These are phyloP conservation scores for Ormosia semicastrata DNA, from an alignment of 306 rosid genomes.

Conservation along the genomic window DNA sequence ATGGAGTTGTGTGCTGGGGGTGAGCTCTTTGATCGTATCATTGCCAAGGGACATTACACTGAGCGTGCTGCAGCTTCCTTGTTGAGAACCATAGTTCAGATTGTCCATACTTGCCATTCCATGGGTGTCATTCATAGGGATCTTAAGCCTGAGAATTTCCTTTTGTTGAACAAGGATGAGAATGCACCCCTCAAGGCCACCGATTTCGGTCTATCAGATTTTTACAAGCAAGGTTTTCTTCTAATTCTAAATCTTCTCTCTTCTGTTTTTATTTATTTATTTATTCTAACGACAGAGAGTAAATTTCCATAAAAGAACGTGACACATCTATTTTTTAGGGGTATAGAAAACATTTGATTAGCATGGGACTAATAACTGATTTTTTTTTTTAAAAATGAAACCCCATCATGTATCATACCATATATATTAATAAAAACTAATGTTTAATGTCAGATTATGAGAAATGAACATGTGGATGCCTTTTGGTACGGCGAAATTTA, in stretches of 20 bases:
- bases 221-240: slow-evolving; percentile 92
- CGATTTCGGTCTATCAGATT: slow-evolving; percentile 91
- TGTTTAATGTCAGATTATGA: neutral
- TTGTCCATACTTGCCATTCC: slow-evolving; percentile 90
- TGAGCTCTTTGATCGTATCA: slow-evolving; percentile 89
- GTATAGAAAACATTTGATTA: neutral
- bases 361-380: neutral
- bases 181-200: slow-evolving; percentile 91
- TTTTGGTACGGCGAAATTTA: neutral
- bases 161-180: slow-evolving; percentile 73
- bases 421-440: too few relatives aligned
- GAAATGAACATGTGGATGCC: neutral
- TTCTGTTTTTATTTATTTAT: neutral
- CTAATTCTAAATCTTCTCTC: neutral
- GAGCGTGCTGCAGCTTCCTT: slow-evolving; percentile 90
- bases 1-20: slow-evolving; percentile 98
- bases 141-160: slow-evolving; percentile 98
- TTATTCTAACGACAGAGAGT: neutral
- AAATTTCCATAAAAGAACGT: neutral
- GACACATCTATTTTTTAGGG: neutral
- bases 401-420: neutral
- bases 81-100: slow-evolving; percentile 81
- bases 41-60: slow-evolving; percentile 91
- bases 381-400: neutral
- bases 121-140: slow-evolving; percentile 98